A percentile compares a stretch with the other conserved stretches of the same genome.
Conservation (phyloP, 2,329 filamentous ascomycete genomes). For the Neoarthrinium moseri region DNA sequence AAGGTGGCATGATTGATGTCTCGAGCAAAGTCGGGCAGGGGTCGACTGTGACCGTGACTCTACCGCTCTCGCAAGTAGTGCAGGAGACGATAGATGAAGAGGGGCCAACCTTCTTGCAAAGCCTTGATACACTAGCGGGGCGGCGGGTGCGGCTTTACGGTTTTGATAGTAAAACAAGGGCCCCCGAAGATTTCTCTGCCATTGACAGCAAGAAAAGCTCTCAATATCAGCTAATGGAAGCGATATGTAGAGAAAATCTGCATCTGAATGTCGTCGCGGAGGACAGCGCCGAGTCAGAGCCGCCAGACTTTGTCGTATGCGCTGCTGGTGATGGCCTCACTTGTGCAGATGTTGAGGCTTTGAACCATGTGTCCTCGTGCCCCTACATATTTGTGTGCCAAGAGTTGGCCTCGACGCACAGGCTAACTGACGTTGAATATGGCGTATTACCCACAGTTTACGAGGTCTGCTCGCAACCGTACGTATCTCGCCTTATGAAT, state of each 20-base stretch:
- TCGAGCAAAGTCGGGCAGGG: slow-evolving; percentile 17
- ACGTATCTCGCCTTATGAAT: not conserved
- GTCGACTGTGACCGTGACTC: slow-evolving; percentile 32
- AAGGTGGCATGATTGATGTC: slow-evolving; percentile 16
- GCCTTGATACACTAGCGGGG: not conserved
- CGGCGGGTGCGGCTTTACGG: not conserved
- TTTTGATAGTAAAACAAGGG: not conserved
- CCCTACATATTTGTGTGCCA: slow-evolving; percentile 2
- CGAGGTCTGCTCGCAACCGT: slow-evolving; percentile 3
- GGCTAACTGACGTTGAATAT: not conserved
- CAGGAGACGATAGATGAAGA: not conserved
- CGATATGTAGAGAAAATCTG: slow-evolving; percentile 32
- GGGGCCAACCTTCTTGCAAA: not conserved
- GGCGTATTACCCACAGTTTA: not conserved
- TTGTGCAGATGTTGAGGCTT: not conserved
- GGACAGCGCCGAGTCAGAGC: not conserved
- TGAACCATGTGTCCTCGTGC: not conserved
- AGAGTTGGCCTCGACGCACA: not conserved
- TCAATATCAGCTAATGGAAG: slow-evolving; percentile 15
- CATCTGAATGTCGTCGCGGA: slow-evolving; percentile 22
- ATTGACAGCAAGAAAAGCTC: not conserved
- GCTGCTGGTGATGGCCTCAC: slow-evolving; percentile 11
- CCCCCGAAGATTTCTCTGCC: not conserved
- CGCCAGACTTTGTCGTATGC: slow-evolving; percentile 22
- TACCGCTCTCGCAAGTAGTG: not conserved